Evolutionary conservation across 176 grass and related monocot species (phyloP).

Genomic region (Cenchrus purpureus): DNA sequence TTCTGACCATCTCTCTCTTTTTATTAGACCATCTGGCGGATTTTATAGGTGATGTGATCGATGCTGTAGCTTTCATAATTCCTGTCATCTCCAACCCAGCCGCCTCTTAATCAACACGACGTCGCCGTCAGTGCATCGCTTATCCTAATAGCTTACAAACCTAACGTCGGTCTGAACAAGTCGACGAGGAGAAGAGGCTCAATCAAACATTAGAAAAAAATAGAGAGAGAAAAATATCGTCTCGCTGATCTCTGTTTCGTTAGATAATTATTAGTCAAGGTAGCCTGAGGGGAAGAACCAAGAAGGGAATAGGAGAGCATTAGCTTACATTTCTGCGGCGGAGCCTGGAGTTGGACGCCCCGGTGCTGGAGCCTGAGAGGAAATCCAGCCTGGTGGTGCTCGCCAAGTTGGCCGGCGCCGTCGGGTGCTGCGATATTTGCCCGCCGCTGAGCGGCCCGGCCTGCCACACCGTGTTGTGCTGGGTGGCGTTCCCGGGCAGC

Average conservation of each 20-base stretch:
- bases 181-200: neutral
- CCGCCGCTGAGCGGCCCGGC: conserved; percentile 30
- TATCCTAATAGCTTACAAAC: neutral
- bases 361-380: conserved; percentile 48
- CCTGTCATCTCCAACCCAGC: neutral
- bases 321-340: conserved; percentile 79
- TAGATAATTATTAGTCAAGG: neutral
- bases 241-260: neutral
- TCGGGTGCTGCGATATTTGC: neutral
- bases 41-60: neutral
- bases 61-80: neutral
- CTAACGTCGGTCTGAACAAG: conserved; percentile 22
- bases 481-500: conserved; percentile 54
- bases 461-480: conserved; percentile 82
- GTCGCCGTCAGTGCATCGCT: neutral
- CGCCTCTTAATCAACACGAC: neutral
- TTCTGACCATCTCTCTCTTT: conserved; percentile 18
- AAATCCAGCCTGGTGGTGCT: conserved; percentile 48
- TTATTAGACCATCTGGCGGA: neutral
- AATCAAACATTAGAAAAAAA: neutral
- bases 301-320: neutral
- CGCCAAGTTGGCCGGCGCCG: neutral
- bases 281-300: neutral
- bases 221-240: neutral
- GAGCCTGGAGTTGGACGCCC: conserved; percentile 50